Evolutionary conservation across 140 eudicot genomes (phyloP).

Genomic region (Oenanthe javanica): DNA sequence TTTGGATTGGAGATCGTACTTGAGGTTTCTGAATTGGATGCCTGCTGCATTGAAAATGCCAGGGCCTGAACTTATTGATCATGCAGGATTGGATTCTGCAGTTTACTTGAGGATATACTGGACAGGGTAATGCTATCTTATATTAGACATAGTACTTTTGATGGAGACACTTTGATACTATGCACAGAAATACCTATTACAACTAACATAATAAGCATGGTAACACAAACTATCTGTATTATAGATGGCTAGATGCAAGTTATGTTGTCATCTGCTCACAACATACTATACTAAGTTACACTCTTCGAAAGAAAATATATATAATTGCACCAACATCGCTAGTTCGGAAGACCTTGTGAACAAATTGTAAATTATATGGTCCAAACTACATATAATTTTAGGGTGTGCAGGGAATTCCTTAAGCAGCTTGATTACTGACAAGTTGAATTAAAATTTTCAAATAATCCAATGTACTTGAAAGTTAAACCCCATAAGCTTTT

Average conservation of each 20-base stretch:
- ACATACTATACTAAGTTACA: neutral
- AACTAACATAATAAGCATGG: neutral
- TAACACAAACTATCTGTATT: neutral
- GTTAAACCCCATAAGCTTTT: neutral
- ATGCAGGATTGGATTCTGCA: conserved; percentile 49
- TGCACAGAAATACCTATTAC: neutral
- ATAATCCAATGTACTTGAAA: neutral
- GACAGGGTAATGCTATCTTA: conserved; percentile 38
- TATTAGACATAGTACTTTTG: neutral
- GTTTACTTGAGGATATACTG: conserved; percentile 44
- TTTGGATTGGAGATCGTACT: conserved; percentile 33
- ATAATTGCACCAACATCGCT: neutral
- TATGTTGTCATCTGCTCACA: neutral
- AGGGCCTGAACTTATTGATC: conserved; percentile 37
- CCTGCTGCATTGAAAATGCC: conserved; percentile 45
- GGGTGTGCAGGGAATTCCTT: neutral
- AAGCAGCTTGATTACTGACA: neutral
- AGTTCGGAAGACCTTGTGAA: neutral
- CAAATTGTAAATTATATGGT: neutral
- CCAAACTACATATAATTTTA: neutral
- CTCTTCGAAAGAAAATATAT: neutral
- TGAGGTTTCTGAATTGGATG: conserved; percentile 44
- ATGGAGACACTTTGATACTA: neutral
- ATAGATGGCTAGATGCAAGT: neutral
- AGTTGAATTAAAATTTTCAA: neutral